Percentiles rank a stretch among this genome's conserved stretches.
These are phyloP conservation scores for Thamnidium elegans DNA, from an alignment of 192 early-diverging fungal species.

Conservation along the genomic window DNA sequence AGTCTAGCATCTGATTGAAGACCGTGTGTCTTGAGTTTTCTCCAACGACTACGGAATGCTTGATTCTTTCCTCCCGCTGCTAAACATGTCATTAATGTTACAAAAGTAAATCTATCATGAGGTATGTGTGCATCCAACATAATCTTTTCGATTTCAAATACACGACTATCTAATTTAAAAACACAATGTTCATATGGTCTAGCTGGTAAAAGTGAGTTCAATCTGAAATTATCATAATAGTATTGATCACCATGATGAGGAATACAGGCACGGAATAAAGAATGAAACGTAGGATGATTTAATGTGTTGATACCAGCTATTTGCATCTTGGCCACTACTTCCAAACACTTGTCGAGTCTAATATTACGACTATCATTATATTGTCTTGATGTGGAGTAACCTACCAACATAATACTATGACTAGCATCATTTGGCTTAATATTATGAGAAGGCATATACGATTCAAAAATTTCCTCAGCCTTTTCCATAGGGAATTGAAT, in stretches of 20 bases:
- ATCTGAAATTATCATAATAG: slow-evolving; percentile 26
- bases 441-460: slow-evolving; percentile 22
- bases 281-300: slow-evolving; percentile 27
- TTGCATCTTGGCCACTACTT: slow-evolving; percentile 27
- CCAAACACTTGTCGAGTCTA: slow-evolving; percentile 32
- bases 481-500: slow-evolving; percentile 24
- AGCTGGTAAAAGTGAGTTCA: slow-evolving; percentile 9
- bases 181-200: not conserved
- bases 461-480: slow-evolving; percentile 28
- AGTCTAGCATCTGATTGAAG: slow-evolving; percentile 28
- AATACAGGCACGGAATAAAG: slow-evolving; percentile 33
- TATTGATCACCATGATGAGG: slow-evolving; percentile 22
- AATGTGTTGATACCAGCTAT: slow-evolving; percentile 15
- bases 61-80: slow-evolving; percentile 25
- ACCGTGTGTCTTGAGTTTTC: slow-evolving; percentile 27
- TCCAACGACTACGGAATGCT: slow-evolving; percentile 35
- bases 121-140: slow-evolving; percentile 34
- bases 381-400: slow-evolving; percentile 32
- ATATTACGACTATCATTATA: slow-evolving; percentile 17
- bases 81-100: slow-evolving; percentile 32
- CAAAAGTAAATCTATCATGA: slow-evolving; percentile 37
- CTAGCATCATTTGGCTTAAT: slow-evolving; percentile 23
- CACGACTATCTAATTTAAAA: slow-evolving; percentile 25
- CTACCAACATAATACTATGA: slow-evolving; percentile 21
- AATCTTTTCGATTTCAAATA: slow-evolving; percentile 39